Evolutionary conservation across 176 grass and related monocot genomes (phyloP).

Genomic region (Juncus effusus): DNA sequence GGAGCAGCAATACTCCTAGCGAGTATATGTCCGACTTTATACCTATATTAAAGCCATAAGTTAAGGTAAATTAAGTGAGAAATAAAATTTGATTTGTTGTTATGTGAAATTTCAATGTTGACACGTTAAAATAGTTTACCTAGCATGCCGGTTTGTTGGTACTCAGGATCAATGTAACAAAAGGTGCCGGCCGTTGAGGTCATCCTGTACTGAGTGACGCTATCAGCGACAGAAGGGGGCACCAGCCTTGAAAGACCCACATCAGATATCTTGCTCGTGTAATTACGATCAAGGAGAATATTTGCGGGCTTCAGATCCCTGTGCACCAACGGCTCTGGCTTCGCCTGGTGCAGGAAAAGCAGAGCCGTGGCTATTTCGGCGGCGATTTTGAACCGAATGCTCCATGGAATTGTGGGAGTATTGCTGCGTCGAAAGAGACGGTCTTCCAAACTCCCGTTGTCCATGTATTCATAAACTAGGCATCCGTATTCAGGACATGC

Average conservation of each 20-base stretch:
- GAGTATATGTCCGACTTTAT: conserved; percentile 96
- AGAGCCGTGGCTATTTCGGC: conserved; percentile 72
- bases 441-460: conserved; percentile 88
- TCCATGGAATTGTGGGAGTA: conserved; percentile 63
- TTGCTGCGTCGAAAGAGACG: conserved; percentile 60
- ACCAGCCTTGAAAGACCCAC: conserved; percentile 80
- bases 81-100: background rate
- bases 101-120: background rate
- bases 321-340: conserved; percentile 90
- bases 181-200: conserved; percentile 89
- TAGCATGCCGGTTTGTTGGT: conserved; percentile 89
- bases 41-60: conserved; percentile 18
- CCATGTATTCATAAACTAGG: conserved; percentile 95
- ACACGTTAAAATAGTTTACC: conserved; percentile 8
- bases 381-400: conserved; percentile 59
- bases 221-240: conserved; percentile 67
- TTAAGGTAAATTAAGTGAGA: conserved; percentile 7
- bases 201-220: conserved; percentile 78
- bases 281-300: conserved; percentile 93
- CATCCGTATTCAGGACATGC: conserved; percentile 87
- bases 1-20: conserved; percentile 83
- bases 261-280: conserved; percentile 95
- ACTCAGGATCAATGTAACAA: conserved; percentile 98
- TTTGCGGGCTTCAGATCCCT: conserved; percentile 87
- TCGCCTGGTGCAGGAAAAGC: conserved; percentile 87